phyloP scores from a whole-genome alignment of 2,329 filamentous ascomycete species.

The Ophiosphaerella herpotricha region DNA sequence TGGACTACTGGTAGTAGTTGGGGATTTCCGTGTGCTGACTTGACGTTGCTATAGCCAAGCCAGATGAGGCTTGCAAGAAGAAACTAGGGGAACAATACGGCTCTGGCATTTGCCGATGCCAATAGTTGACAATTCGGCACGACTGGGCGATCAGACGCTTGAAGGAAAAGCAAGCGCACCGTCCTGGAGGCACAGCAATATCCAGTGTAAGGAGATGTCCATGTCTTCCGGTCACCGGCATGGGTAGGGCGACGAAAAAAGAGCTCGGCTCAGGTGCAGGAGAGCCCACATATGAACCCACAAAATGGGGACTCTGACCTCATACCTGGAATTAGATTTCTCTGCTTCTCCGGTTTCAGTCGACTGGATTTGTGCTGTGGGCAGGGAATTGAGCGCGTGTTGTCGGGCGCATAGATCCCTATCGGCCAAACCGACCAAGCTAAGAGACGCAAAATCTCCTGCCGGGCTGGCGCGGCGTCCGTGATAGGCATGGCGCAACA shows the following conservation, averaged over 20 bases:
- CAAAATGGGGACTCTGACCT: not conserved
- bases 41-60: too few relatives aligned
- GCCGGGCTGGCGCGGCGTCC: not conserved
- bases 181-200: constrained; percentile 14
- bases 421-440: too few relatives aligned
- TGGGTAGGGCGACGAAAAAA: constrained; percentile 23
- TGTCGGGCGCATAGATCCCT: not conserved
- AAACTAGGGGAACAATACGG: too few relatives aligned
- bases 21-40: too few relatives aligned
- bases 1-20: too few relatives aligned
- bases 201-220: constrained; percentile 16
- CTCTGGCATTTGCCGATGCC: too few relatives aligned
- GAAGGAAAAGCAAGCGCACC: constrained; percentile 17
- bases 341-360: constrained; percentile 31
- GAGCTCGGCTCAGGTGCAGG: constrained; percentile 21
- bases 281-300: not conserved
- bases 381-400: not conserved
- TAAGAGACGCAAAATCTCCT: too few relatives aligned
- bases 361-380: constrained; percentile 10
- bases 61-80: too few relatives aligned
- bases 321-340: constrained; percentile 10
- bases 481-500: not conserved
- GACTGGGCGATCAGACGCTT: not conserved
- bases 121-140: too few relatives aligned
- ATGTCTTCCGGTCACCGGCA: constrained; percentile 12